Evolutionary conservation across 2,329 filamentous ascomycete genomes (phyloP), one percentile per base, ranked within the genome.

Genomic region (Cercospora citrullina): DNA sequence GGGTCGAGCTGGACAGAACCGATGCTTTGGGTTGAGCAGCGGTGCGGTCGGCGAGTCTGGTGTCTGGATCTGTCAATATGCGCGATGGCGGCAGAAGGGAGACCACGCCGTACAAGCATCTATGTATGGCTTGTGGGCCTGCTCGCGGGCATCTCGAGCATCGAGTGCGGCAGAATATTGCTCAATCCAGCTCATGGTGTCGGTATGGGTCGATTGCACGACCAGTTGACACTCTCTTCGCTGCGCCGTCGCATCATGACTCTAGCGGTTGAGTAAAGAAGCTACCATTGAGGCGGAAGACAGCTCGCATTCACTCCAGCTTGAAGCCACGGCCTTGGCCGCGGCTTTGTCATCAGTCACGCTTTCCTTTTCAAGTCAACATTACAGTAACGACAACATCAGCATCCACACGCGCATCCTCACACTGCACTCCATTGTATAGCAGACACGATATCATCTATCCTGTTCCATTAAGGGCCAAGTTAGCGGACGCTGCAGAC

Each of bases 161-260:
- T 88, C 86, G 72, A 98, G 84, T 72, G 90, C 90, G 69, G 87
- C 84, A 70, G 92, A 84, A 79, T 96, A 97, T 75, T 96, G 91
- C 72, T 91, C 89, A 76, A 90, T 87, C 91, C 94, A 96, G 82
- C 87, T 85, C 87, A 89, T 88, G 61, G 58, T 69, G 62, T 70
- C 6, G 59, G 42, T 30, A 55, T 30, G 8, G 28, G 28, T 30
- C 28, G 39, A 28, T 68, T 18, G 42, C 48, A 62, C 31, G 5
- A 10, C 30, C 55, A 60, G 16, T 7, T 28, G 26, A 48, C 21
- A 14, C 28, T 21, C 2, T 16, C 36, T 48, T 51, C n/a, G 33
- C 39, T 28, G 16, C 60, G 28, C 6, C 10, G 10, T 45, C 5
- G 36, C 60, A 62, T 62, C 1, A 45, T 62, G 21, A 2, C 18